These are phyloP conservation scores for Nasturtium officinale DNA, from an alignment of 345 rosid species.

Conservation along the genomic window DNA sequence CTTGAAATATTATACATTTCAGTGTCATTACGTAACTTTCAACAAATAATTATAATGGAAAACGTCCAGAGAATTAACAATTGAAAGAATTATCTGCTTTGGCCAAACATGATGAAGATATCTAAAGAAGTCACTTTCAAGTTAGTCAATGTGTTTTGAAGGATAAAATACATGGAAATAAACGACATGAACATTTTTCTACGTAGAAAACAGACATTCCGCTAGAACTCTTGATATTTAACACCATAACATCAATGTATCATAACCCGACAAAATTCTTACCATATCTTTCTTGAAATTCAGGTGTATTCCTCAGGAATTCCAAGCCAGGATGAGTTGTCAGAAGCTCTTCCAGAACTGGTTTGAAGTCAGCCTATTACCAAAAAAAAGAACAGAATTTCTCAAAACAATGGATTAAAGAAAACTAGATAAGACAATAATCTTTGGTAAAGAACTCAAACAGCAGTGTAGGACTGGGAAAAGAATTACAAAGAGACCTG, in stretches of 20 bases:
- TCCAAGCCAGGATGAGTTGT: conserved; percentile 86
- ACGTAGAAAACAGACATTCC: neutral
- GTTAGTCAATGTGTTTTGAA: neutral
- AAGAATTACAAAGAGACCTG: conserved; percentile 55
- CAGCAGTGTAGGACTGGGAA: neutral
- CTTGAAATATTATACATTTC: neutral
- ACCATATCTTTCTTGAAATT: conserved; percentile 95
- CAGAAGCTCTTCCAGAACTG: conserved; percentile 78
- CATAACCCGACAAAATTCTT: conserved; percentile 23
- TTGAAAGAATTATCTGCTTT: neutral
- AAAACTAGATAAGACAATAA: conserved; percentile 8
- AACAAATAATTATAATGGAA: neutral
- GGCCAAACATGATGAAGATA: neutral
- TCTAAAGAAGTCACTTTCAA: conserved; percentile 4
- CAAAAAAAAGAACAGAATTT: conserved; percentile 18
- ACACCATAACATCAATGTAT: conserved; percentile 8
- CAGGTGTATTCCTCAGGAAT: conserved; percentile 73
- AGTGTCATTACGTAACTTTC: neutral
- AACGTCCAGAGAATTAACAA: neutral
- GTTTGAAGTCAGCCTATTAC: conserved; percentile 82
- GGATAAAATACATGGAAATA: neutral
- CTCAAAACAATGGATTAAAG: conserved; percentile 13
- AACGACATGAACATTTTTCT: neutral
- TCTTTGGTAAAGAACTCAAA: neutral
- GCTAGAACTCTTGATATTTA: conserved; percentile 1